These are phyloP conservation scores for Penicillium sp. DNA, from an alignment of 2,329 filamentous ascomycete genomes.

Conservation along the genomic window DNA sequence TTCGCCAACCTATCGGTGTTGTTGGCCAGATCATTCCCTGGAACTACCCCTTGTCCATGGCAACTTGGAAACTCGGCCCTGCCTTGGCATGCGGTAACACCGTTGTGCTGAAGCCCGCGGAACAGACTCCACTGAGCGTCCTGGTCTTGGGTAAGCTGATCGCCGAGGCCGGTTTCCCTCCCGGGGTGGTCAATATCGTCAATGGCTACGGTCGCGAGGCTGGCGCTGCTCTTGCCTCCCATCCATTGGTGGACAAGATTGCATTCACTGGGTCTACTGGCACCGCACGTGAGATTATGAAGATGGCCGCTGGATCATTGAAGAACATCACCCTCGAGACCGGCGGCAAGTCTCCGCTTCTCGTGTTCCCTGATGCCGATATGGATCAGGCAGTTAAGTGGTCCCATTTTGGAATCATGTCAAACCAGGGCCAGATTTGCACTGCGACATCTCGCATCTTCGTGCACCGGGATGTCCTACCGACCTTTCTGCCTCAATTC, in stretches of 20 bases:
- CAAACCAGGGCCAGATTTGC: slow-evolving; percentile 39
- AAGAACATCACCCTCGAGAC: slow-evolving; percentile 39
- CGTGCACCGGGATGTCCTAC: slow-evolving; percentile 24
- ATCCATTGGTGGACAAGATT: slow-evolving; percentile 35
- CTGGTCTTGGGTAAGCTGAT: slow-evolving; percentile 34
- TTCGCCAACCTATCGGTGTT: slow-evolving; percentile 70
- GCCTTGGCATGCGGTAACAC: slow-evolving; percentile 37
- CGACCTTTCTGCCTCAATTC: slow-evolving; percentile 21
- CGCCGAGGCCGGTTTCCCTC: slow-evolving; percentile 35
- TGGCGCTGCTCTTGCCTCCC: slow-evolving; percentile 30
- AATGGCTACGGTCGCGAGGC: slow-evolving; percentile 34
- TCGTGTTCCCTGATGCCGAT: slow-evolving; percentile 66
- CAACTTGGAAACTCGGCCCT: slow-evolving; percentile 45
- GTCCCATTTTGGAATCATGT: slow-evolving; percentile 57
- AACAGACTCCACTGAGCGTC: slow-evolving; percentile 35
- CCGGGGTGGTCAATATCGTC: slow-evolving; percentile 36
- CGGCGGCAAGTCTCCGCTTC: slow-evolving; percentile 65
- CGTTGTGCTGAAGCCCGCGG: slow-evolving; percentile 35
- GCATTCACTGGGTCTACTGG: slow-evolving; percentile 36
- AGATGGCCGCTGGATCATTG: slow-evolving; percentile 34
- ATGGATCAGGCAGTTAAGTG: slow-evolving; percentile 68
- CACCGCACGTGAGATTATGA: slow-evolving; percentile 37
- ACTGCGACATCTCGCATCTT: slow-evolving; percentile 34
- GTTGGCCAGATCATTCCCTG: slow-evolving; percentile 76
- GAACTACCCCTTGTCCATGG: slow-evolving; percentile 64